phyloP scores from a whole-genome alignment of 75 land plant species.

The Sequoiadendron giganteum region DNA sequence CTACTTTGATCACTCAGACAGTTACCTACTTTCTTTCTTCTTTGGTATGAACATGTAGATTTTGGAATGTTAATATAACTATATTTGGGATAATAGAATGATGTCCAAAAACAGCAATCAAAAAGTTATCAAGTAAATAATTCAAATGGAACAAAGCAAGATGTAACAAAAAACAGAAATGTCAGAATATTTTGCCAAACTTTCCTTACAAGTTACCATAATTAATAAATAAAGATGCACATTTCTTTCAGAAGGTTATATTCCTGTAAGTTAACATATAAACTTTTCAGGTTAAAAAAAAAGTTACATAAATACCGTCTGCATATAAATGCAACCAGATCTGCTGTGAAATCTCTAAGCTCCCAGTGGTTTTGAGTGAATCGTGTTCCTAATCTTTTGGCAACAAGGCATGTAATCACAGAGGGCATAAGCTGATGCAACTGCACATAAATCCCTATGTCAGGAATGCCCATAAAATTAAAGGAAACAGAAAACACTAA shows the following conservation, averaged over 20 bases:
- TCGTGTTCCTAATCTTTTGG: conserved; percentile 77
- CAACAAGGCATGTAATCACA: conserved; percentile 87
- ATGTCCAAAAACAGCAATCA: not conserved
- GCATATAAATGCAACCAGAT: conserved; percentile 79
- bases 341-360: conserved; percentile 87
- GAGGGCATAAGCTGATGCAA: conserved; percentile 98
- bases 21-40: not conserved
- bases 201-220: not conserved
- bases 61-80: not conserved
- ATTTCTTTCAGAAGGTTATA: not conserved
- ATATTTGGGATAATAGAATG: not conserved
- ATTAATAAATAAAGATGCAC: not conserved
- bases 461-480: not conserved
- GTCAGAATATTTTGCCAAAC: not conserved
- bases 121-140: not conserved
- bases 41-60: not conserved
- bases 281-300: not conserved
- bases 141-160: not conserved
- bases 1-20: not conserved
- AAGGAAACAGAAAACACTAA: not conserved
- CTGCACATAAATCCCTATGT: conserved; percentile 31
- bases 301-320: conserved; percentile 45
- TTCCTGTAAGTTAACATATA: not conserved
- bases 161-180: not conserved
- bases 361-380: conserved; percentile 84